phyloP scores from a whole-genome alignment of 768 basidiomycete species.

The Dendrothele bispora region DNA sequence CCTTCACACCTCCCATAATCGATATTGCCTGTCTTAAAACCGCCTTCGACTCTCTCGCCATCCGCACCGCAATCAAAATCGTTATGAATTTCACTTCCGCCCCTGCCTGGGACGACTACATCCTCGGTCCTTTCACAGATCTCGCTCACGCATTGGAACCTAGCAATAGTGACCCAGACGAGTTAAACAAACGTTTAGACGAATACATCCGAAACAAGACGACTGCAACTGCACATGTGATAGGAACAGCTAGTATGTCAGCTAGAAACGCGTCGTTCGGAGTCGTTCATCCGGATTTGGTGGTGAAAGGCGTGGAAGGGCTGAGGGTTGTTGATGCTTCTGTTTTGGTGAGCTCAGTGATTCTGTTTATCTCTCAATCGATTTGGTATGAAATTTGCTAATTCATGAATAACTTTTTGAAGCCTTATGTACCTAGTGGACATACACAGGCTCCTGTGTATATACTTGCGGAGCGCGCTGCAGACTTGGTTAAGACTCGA shows the following conservation, averaged over 20 bases:
- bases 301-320: conserved; percentile 23
- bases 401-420: too few species aligned
- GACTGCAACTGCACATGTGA: conserved; percentile 17
- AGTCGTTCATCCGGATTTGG: conserved; percentile 25
- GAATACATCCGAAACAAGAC: conserved; percentile 9
- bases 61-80: conserved; percentile 16
- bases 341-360: conserved; percentile 9
- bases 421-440: too few species aligned
- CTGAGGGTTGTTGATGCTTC: conserved; percentile 29
- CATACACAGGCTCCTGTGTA: too few species aligned
- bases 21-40: conserved; percentile 39
- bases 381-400: neutral
- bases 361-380: neutral
- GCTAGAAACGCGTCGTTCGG: conserved; percentile 14
- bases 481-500: too few species aligned
- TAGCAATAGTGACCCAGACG: conserved; percentile 12
- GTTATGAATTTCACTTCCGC: conserved; percentile 12
- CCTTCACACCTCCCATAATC: conserved; percentile 43
- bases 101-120: conserved; percentile 14
- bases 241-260: conserved; percentile 22
- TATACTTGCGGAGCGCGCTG: too few species aligned
- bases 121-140: conserved; percentile 5
- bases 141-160: neutral
- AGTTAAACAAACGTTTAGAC: conserved; percentile 15
- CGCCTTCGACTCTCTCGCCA: conserved; percentile 14